Evolutionary conservation across 768 basidiomycete genomes (phyloP).

Genomic region (Suillus occidentalis): DNA sequence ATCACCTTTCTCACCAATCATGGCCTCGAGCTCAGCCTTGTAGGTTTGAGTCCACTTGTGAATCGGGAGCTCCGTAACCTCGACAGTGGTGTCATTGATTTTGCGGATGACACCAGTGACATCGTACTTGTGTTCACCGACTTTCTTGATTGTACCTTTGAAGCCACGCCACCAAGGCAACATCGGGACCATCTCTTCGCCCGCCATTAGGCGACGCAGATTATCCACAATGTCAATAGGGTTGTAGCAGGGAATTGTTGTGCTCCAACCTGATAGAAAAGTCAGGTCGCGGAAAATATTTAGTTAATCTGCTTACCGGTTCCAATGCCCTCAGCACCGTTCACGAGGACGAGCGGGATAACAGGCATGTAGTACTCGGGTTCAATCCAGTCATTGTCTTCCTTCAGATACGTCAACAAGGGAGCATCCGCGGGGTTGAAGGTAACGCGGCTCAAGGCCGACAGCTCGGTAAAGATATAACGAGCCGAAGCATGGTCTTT

Average conservation of each 20-base stretch:
- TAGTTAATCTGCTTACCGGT: slow-evolving; percentile 59
- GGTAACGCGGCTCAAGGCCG: slow-evolving; percentile 68
- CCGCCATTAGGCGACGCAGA: slow-evolving; percentile 81
- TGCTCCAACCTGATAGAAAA: slow-evolving; percentile 80
- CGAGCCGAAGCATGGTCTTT: slow-evolving; percentile 96
- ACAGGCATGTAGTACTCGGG: slow-evolving; percentile 94
- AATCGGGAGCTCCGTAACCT: slow-evolving; percentile 94
- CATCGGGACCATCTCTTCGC: slow-evolving; percentile 83
- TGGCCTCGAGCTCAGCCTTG: slow-evolving; percentile 87
- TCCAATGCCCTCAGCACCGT: slow-evolving; percentile 97
- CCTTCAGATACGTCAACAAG: slow-evolving; percentile 78
- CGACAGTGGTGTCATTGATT: slow-evolving; percentile 83
- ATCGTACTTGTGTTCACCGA: slow-evolving; percentile 84
- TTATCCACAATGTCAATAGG: slow-evolving; percentile 89
- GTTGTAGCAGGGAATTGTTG: slow-evolving; percentile 88
- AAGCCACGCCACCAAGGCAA: slow-evolving; percentile 98
- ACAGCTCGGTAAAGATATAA: slow-evolving; percentile 90
- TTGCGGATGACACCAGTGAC: slow-evolving; percentile 73
- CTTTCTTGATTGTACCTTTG: slow-evolving; percentile 80
- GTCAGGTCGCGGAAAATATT: background rate
- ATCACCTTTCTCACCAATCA: slow-evolving; percentile 86
- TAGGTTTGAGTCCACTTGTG: slow-evolving; percentile 93
- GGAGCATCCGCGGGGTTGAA: slow-evolving; percentile 87
- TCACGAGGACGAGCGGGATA: slow-evolving; percentile 84
- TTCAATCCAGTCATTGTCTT: slow-evolving; percentile 85